Conservation (phyloP, 2,329 filamentous ascomycete species). For the Cladosporium sphaerospermum region DNA sequence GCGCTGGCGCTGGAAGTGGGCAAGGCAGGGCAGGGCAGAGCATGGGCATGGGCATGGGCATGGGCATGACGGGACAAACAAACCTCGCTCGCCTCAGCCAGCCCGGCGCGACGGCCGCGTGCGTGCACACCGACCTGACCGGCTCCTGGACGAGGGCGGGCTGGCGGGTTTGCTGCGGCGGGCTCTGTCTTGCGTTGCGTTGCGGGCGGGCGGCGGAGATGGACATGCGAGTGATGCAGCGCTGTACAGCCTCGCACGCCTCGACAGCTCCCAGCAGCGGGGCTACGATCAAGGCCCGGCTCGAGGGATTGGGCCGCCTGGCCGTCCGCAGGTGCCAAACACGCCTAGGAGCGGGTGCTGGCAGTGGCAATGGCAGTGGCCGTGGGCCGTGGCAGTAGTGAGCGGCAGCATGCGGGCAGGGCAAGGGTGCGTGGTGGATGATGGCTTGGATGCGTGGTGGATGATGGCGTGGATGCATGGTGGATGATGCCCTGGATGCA, state of each 20-base stretch:
- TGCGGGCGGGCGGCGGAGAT: too few relatives aligned
- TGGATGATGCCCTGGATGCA: neutral
- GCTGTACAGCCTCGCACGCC: neutral
- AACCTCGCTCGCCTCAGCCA: neutral
- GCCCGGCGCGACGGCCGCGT: too few relatives aligned
- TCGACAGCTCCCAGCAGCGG: too few relatives aligned
- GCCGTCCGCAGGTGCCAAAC: constrained; percentile 5
- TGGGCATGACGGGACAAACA: constrained; percentile 3
- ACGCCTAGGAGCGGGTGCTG: neutral
- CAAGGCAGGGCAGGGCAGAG: neutral
- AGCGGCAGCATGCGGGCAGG: neutral
- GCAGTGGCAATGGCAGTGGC: too few relatives aligned
- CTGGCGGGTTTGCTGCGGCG: too few relatives aligned
- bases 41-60: too few relatives aligned
- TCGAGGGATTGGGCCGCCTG: constrained; percentile 11
- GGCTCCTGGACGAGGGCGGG: too few relatives aligned
- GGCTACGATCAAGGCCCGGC: constrained; percentile 9
- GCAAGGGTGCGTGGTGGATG: neutral
- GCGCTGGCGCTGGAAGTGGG: neutral
- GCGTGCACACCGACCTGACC: too few relatives aligned
- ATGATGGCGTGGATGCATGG: neutral
- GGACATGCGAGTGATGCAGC: neutral
- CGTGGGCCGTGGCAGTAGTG: neutral
- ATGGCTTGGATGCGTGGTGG: neutral
- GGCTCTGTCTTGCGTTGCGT: too few relatives aligned